Evolutionary conservation across 2,329 filamentous ascomycete species (phyloP).

Genomic region (Colletotrichum trifolii): DNA sequence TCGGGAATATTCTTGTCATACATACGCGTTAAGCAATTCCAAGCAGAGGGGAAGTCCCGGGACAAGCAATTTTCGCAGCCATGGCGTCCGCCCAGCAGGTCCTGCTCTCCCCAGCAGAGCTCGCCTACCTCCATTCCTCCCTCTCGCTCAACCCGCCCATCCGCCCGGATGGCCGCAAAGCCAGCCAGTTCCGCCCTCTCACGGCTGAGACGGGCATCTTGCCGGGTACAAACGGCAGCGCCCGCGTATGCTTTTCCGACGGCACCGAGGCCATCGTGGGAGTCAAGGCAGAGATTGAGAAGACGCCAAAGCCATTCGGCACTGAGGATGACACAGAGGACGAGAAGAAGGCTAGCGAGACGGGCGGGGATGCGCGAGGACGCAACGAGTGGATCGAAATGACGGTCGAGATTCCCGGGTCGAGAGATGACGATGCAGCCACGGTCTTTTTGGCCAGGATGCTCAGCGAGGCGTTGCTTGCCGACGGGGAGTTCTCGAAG

Average conservation of each 20-base stretch:
- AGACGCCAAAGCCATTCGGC: conserved; percentile 57
- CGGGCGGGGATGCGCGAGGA: conserved; percentile 53
- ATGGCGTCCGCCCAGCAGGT: conserved; percentile 64
- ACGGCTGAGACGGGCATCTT: conserved; percentile 91
- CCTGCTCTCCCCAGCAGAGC: conserved; percentile 92
- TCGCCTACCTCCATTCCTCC: conserved; percentile 92
- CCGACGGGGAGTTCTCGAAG: conserved; percentile 74
- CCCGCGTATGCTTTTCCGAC: conserved; percentile 92
- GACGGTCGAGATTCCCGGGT: conserved; percentile 89
- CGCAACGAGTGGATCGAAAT: conserved; percentile 85
- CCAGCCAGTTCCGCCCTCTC: conserved; percentile 90
- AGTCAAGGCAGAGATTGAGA: conserved; percentile 93
- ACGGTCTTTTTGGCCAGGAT: conserved; percentile 90
- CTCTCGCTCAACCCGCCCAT: conserved; percentile 85
- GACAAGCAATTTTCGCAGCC: neutral
- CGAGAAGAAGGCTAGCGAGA: conserved; percentile 44
- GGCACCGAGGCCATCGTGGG: conserved; percentile 96
- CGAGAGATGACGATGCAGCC: conserved; percentile 89
- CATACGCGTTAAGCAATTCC: too few relatives aligned
- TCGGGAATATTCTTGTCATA: too few relatives aligned
- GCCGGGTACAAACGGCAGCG: conserved; percentile 90
- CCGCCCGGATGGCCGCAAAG: conserved; percentile 84
- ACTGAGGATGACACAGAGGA: conserved; percentile 53
- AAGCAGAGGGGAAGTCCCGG: too few relatives aligned
- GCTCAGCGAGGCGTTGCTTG: conserved; percentile 86